Percentiles rank a stretch among this genome's conserved stretches.
phyloP scores from a whole-genome alignment of 1,284 basidiomycete species.

The Puccinia hordei region DNA sequence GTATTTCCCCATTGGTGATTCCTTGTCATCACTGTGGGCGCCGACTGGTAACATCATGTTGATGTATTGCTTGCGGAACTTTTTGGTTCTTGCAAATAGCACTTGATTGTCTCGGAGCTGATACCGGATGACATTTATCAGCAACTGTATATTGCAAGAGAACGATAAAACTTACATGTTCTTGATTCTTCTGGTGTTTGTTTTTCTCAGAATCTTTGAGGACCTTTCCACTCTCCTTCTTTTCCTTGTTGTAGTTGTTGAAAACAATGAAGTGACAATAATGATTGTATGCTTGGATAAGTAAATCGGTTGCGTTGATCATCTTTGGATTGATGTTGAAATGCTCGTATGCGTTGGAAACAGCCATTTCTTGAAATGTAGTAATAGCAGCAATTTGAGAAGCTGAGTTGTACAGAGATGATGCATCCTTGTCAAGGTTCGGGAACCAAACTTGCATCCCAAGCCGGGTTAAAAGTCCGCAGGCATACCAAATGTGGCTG shows the following conservation, averaged over 20 bases:
- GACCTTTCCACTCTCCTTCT: slow-evolving; percentile 6
- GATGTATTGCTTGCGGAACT: slow-evolving; percentile 6
- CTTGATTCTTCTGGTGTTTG: too few relatives aligned
- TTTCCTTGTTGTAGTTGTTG: slow-evolving; percentile 26
- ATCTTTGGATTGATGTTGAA: slow-evolving; percentile 19
- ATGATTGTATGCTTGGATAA: slow-evolving; percentile 33
- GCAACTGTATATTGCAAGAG: too few relatives aligned
- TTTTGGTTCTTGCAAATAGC: too few relatives aligned
- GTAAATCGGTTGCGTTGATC: neutral
- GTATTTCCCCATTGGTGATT: too few relatives aligned
- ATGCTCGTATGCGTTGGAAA: slow-evolving; percentile 7
- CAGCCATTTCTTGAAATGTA: too few relatives aligned
- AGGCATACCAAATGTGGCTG: slow-evolving; percentile 12
- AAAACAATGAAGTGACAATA: slow-evolving; percentile 13
- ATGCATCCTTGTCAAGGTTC: too few relatives aligned
- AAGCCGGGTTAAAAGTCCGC: slow-evolving; percentile 3
- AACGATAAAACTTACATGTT: too few relatives aligned
- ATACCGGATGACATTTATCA: too few relatives aligned
- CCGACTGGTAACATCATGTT: neutral
- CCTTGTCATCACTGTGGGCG: slow-evolving; percentile 43
- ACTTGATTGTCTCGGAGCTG: too few relatives aligned
- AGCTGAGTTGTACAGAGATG: too few relatives aligned
- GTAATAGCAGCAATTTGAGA: too few relatives aligned
- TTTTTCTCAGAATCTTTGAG: slow-evolving; percentile 7
- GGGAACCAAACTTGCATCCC: too few relatives aligned